Base-by-base conservation (phyloP, 192 early-diverging fungal species). In the Backusella tarrabulga region DNA sequence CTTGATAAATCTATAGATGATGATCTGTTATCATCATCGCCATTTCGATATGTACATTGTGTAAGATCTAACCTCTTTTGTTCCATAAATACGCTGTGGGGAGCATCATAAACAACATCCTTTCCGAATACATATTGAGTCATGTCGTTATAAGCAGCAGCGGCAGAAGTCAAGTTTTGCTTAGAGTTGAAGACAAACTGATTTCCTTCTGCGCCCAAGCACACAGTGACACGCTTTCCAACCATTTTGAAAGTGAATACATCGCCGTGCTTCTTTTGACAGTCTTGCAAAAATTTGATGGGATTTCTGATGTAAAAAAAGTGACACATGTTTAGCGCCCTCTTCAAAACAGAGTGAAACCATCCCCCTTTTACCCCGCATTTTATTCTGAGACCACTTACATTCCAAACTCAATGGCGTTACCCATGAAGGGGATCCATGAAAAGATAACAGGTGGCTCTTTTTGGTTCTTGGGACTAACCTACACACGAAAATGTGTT, bases 181-280 rank as follows among this genome's bases (percentile, higher is more conserved):
- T 94, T 95, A 67, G 90, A 92, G 90, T 99, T 99, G 85, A 99
- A 97, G 7, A 97, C 90, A 84, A 97, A 97, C 89, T 97, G 90
- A 89, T 97, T 98, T 78, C 97, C 98, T 75, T 97, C 96, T 7
- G 92, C 85, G 46, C 94, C 95, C 38, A 98, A 84, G 79, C 92
- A 94, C 67, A 93, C 91, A 2, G 97, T 97, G 88, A 98, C 93
- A 63, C 88, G 89, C 79, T 91, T 91, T 67, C 97, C 97, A 81
- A 97, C 89, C 95, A 99, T 94, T 19, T 92, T 86, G 79, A 96
- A 98, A 6, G 96, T 97, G 84, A 94, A 99, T 71, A 90, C 85
- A 88, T 97, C 95, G 81, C 97, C 97, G 78, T 96, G 91, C 81
- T 87, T 87, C 81, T 91, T 87, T 81, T 93, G 92, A 88, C 92